Evolutionary conservation across 2,329 filamentous ascomycete species (phyloP), one percentile per base, ranked within the genome.

Genomic region (Zymoseptoria pseudotritici): DNA sequence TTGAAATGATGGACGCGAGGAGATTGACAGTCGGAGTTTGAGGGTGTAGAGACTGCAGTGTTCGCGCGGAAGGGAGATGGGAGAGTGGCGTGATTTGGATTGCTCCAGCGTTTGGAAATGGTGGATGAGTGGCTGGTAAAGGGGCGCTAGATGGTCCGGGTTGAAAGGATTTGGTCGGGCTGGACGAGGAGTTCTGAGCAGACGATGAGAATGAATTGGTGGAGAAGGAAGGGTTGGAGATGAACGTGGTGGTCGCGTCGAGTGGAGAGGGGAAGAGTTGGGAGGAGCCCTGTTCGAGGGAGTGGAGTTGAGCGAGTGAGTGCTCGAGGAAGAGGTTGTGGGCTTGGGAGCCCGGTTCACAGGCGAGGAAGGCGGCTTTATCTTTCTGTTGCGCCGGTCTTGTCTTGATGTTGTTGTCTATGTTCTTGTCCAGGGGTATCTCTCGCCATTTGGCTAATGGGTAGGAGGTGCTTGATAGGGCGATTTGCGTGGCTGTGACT

Each of bases 21-120:
- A 96, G 73, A 71, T 91, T 91, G 24, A 92, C 83, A 0, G 90
- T 91, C 71, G 92, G 84, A 0, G 90, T 96, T 70, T 91, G 88
- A 0, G 91, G 92, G 29, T 82, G 78, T 53, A 95, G 87, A 0
- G 82, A 82, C 9, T 79, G 71, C 5, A 96, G 79, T 67, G 88
- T 83, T 2, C 72, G 70, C 0, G 89, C 86, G 20, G 79, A 81
- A 0, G 92, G 92, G 9, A 97, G 78, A 61, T 87, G 83, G 56
- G 82, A 81, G 13, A 97, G 78, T 67, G 90, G 79, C 29, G 78
- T 86, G 13, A 46, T 46, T 17, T 46, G 36, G 1, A 46, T 13
- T 17, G 36, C 13, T 46, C 36, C 36, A 4, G 7, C 17, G 7
- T 46, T 46, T 46, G 17, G 36, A 17, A 6, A 4, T 46, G 36